Evolutionary conservation across 331 rosid genomes (phyloP), one percentile per base, ranked within the genome.

Genomic region (Erythrophleum ivorense): DNA sequence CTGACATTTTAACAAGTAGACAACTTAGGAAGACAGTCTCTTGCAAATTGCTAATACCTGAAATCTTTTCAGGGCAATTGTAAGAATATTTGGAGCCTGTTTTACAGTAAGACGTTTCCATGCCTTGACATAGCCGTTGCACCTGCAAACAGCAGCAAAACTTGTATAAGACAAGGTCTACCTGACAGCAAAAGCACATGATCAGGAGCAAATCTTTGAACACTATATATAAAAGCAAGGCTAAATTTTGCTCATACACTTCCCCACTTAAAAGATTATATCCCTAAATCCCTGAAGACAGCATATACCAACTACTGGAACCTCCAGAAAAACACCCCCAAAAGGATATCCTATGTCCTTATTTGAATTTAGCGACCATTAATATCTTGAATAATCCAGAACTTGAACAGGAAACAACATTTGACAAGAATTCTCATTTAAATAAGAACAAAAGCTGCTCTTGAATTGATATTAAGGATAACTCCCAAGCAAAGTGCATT

Each of bases 121-220:
- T 52, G 98, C 98, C 91, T 89, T 89, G 75, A 94, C 98, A 88
- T 94, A 94, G 76, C 87, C 95, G 76, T 91, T 91, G 95, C 98
- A 94, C 88, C 98, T 94, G 87, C 76, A 73, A 86, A 83, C 21
- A 86, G 79, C 19, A 81, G 48, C 34, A 78, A 69, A 66, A 31
- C 77, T 58, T 49, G 34, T 57, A 46, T 71, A 77, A 50, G 69
- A 76, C 70, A 71, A 15, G 46, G 53, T 54, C 60, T 74, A n/a
- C 34, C 71, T 50, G 64, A 55, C 68, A 54, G 81, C 29, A 68
- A 72, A 82, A 48, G 45, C 58, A 72, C 40, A 75, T 65, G 6
- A 68, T 36, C 65, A 76, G 63, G 77, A 60, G 64, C 71, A 82
- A 73, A 75, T 12, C 24, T 71, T 77, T 66, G 40, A 79, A 54